Evolutionary conservation across 129 eudicot genomes (phyloP).

Genomic region (Glebionis coronaria): DNA sequence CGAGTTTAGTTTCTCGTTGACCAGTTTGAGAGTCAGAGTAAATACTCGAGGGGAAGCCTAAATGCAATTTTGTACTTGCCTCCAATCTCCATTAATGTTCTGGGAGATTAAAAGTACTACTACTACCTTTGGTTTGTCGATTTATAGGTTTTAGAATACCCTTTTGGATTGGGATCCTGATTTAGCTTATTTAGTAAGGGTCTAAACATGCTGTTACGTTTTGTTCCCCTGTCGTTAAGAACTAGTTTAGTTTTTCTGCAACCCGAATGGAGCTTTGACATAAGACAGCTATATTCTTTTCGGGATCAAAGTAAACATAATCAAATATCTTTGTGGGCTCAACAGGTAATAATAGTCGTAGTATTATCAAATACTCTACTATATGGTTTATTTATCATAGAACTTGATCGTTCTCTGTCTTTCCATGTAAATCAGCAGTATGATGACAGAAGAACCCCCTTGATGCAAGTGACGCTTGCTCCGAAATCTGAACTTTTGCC

Average conservation of each 20-base stretch:
- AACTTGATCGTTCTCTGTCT: neutral
- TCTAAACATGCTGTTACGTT: no score
- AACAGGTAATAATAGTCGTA: constrained; percentile 16
- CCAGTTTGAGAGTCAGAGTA: no score
- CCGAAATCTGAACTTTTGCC: constrained; percentile 25
- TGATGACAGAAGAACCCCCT: constrained; percentile 7
- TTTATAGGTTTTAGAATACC: no score
- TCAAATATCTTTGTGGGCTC: neutral
- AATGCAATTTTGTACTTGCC: no score
- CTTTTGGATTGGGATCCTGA: no score
- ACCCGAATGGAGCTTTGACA: neutral
- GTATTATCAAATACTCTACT: neutral
- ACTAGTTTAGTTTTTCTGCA: neutral
- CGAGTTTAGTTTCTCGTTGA: no score
- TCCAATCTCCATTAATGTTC: no score
- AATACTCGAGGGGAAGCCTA: no score
- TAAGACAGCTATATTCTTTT: neutral
- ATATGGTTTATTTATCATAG: constrained; percentile 11
- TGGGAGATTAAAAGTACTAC: no score
- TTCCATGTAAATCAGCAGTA: constrained; percentile 8
- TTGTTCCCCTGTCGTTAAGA: no score
- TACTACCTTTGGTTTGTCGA: no score
- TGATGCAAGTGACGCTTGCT: constrained; percentile 17
- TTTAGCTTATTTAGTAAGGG: no score
- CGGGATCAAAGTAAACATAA: constrained; percentile 7